Conservation (phyloP, 2,329 filamentous ascomycete genomes). For the Hypocreales sp. region DNA sequence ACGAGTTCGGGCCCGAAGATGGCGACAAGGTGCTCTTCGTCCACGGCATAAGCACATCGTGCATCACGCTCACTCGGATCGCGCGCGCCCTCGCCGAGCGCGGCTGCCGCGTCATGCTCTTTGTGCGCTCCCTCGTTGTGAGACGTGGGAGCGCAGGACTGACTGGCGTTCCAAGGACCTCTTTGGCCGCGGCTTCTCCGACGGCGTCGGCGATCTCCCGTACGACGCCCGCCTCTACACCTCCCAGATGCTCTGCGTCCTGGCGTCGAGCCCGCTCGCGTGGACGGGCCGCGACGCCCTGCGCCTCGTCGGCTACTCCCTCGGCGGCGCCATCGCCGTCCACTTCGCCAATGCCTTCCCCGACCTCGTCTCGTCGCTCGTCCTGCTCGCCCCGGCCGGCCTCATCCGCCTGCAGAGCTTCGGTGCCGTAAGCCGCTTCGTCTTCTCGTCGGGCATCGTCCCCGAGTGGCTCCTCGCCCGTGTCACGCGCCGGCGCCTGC, state of each 20-base stretch:
- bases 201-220: slow-evolving; percentile 47
- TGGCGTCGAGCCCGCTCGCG: slow-evolving; percentile 52
- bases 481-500: slow-evolving; percentile 31
- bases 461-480: slow-evolving; percentile 34
- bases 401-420: slow-evolving; percentile 46
- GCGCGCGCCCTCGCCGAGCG: slow-evolving; percentile 50
- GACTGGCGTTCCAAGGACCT: slow-evolving; percentile 32
- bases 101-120: slow-evolving; percentile 70
- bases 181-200: slow-evolving; percentile 53
- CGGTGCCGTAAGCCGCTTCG: slow-evolving; percentile 28
- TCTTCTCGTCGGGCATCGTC: slow-evolving; percentile 39
- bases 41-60: slow-evolving; percentile 74
- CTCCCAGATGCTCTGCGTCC: slow-evolving; percentile 53
- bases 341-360: slow-evolving; percentile 64
- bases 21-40: slow-evolving; percentile 64
- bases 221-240: slow-evolving; percentile 63
- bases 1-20: slow-evolving; percentile 64
- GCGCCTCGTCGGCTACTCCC: slow-evolving; percentile 61
- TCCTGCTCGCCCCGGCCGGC: slow-evolving; percentile 68
- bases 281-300: slow-evolving; percentile 49
- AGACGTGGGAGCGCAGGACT: too few species aligned
- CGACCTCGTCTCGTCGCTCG: slow-evolving; percentile 48
- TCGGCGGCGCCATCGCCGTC: slow-evolving; percentile 65
- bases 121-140: slow-evolving; percentile 31
- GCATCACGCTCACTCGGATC: slow-evolving; percentile 53